phyloP scores from a whole-genome alignment of 306 rosid species.

The Coriaria nepalensis region DNA sequence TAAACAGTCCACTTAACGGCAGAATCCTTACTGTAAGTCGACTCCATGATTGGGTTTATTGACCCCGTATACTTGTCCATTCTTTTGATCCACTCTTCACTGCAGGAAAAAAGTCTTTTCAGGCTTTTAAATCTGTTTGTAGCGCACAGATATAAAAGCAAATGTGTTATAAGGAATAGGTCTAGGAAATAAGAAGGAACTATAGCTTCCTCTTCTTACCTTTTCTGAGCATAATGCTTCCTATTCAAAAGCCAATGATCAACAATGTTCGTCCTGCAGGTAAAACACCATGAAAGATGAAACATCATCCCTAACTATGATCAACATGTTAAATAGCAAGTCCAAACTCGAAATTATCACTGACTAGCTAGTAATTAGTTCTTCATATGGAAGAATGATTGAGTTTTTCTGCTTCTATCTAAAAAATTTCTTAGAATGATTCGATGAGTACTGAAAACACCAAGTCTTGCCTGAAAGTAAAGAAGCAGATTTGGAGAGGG shows the following conservation, averaged over 20 bases:
- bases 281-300: background rate
- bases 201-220: slow-evolving; percentile 23
- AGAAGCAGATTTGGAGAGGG: slow-evolving; percentile 86
- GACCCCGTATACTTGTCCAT: slow-evolving; percentile 40
- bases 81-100: slow-evolving; percentile 97
- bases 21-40: slow-evolving; percentile 70
- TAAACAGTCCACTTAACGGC: slow-evolving; percentile 87
- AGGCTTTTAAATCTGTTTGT: background rate
- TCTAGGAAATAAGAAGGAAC: background rate
- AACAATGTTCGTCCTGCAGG: slow-evolving; percentile 53
- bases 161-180: background rate
- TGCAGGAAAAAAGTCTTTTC: slow-evolving; percentile 26
- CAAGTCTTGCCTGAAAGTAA: slow-evolving; percentile 61
- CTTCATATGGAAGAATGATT: background rate
- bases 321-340: too few species aligned
- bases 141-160: too few species aligned
- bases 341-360: too few species aligned
- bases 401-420: background rate
- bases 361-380: too few species aligned
- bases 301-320: too few species aligned
- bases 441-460: background rate
- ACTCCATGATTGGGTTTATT: slow-evolving; percentile 69
- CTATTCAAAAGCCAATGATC: slow-evolving; percentile 89
- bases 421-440: background rate
- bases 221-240: slow-evolving; percentile 75